Base-by-base conservation (phyloP, 352 stramenopile genomes). In the Aphanomyces stellatus region DNA sequence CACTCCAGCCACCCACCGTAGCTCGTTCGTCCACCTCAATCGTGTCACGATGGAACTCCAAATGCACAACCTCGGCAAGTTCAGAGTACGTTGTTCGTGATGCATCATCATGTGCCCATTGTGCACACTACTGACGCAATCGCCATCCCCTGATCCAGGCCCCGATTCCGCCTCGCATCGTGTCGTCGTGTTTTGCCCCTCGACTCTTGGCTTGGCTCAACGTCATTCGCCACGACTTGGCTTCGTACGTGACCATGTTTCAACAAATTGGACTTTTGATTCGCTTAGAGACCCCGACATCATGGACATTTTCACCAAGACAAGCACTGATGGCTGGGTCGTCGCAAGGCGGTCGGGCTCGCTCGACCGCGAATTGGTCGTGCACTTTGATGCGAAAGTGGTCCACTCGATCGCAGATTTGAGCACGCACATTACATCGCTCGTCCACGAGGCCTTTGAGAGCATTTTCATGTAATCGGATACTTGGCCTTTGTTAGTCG, bases 61-160 rank as follows among this genome's bases (percentile, higher is more conserved):
- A 27, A 17, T 48, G n/a, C 53, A 62, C 31, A 46, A 46, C 53
- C 13, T 62, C n/a, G 53, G 30, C 30, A 62, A 62, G 10, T 49
- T 48, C 2, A 57, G 33, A n/a, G 49, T 57, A 57, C 25, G 13
- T 37, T 57, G 8, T 35, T 34, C 3, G 8, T 13, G 8, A 25
- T 24, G 8, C 19, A 51, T 24, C 5, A 24, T 51, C 7, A 22
- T 51, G 19, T 27, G 8, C 6, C 8, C n/a, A 8, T 51, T 8
- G 13, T 27, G n/a, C 13, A 5, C 8, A 27, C 13, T 8, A 51
- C 7, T 43, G 37, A 17, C 8, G 37, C 8, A 27, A 51, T 57
- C 15, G 17, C n/a, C 25, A 57, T 57, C 25, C 0, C 19, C 25
- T 22, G 53, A 22, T 22, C 17, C 17, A 31, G 6, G n/a, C 46